Evolutionary conservation across 306 rosid species (phyloP), one percentile per base, ranked within the genome.

Genomic region (Comarum palustre): DNA sequence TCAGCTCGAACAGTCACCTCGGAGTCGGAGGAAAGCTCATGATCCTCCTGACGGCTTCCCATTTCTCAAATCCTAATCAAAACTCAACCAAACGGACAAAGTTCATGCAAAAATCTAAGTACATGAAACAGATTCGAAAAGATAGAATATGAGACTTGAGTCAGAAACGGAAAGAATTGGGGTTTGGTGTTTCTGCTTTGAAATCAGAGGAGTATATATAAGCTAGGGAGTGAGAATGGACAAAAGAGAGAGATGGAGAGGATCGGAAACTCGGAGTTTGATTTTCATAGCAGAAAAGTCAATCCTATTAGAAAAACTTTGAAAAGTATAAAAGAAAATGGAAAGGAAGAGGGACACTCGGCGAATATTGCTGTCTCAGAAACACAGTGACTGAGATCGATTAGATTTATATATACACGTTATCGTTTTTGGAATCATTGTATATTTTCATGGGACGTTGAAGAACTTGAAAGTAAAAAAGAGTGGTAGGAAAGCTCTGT

Each of bases 21-120:
- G 6, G 66, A 43, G 16, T 80, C 83, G 6, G 73, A 54, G 38
- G 38, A 32, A 24, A 14, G 60, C 2, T 61, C 42, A 8, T 39
- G 17, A 14, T 58, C 67, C 67, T 72, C 67, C 27, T 57, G 55
- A 31, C 31, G 75, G 9, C 71, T 63, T n/a, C 42, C 55, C 76
- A 73, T 73, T 73, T 19, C 42, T 61, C 66, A 7, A 31, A 24
- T 57, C 36, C 64, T 17, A 17, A 7, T 61, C 66, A 61, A 60
- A 15, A 15, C 38, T 60, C 39, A 31, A 52, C 20, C 14, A 24
- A 57, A 14, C 20, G 20, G 65, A 59, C 38, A 60, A 31, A 5
- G 3, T 60, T 15, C 11, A 14, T 16, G 6, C 20, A 3, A 14
- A 38, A 38, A 38, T 5, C 8, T 42, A 60, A 29, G 22, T 60